Base-by-base conservation (phyloP, 106 monocot species). In the Dendrobium huoshanense region DNA sequence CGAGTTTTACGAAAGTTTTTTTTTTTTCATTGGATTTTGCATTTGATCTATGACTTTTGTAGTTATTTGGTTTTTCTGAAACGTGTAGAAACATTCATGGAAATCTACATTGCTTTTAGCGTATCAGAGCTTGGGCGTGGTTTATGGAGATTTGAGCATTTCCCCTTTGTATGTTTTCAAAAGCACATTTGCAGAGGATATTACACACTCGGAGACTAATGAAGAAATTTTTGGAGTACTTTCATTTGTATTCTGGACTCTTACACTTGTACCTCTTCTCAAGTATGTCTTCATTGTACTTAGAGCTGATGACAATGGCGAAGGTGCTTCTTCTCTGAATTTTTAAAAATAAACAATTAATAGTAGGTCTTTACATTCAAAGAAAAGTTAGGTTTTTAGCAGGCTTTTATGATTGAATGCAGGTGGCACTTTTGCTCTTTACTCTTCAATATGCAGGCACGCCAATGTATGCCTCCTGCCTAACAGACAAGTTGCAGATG, bases 341-440 rank as follows among this genome's bases (percentile, higher is more conserved):
- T 68, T 70, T 44, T 44, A 1, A 73, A 42, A 37, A 0, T 16
- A 16, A 45, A 45, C 45, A 2, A 20, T 70, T 61, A n/a, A 22
- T 22, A n/a, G 56, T 56, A 6, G 8, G 56, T 11, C 9, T 15
- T 25, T 4, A n/a, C 20, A 42, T 65, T 64, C 20, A 6, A 31
- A 55, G 11, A 47, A 47, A 33, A 43, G 31, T 25, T 72, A 29
- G 20, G 9, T 22, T 31, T 8, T 54, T 25, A 59, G 3, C 20
- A 8, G 19, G 64, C 20, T 75, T 22, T 73, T 37, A 5, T 73
- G 43, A 16, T 59, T 43, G 5, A 67, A 20, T 85, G 44, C 79
- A 88, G 88, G 88, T 75, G 88, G 88, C 73, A 88, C 88, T 18
- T 85, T 88, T 81, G 88, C 85, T 45, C 72, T 88, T 40, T 88